phyloP scores from a whole-genome alignment of 495 filamentous ascomycete genomes.

The Margaritispora aquatica region DNA sequence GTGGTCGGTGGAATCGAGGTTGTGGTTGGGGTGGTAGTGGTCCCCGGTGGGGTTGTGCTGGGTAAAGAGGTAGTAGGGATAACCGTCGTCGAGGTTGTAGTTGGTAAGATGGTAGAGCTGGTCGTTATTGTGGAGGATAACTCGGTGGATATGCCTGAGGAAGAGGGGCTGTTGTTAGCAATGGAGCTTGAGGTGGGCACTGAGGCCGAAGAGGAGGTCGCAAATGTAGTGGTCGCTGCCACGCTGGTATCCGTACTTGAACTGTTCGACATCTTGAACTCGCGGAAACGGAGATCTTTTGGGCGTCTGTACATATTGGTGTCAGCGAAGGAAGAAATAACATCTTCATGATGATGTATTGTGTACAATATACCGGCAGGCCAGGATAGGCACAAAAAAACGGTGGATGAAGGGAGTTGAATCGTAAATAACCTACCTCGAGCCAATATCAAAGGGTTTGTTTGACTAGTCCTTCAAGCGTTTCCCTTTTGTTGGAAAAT shows the following conservation, averaged over 20 bases:
- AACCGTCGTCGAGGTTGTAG: slow-evolving; percentile 14
- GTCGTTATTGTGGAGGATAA: not conserved
- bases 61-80: slow-evolving; percentile 16
- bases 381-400: not conserved
- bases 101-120: not conserved
- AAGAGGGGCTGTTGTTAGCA: slow-evolving; percentile 16
- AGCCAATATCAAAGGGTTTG: not conserved
- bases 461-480: too few relatives aligned
- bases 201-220: slow-evolving; percentile 6
- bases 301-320: slow-evolving; percentile 31
- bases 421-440: slow-evolving; percentile 18
- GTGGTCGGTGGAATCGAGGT: slow-evolving; percentile 28
- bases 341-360: not conserved
- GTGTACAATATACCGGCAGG: not conserved
- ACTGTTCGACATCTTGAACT: slow-evolving; percentile 41
- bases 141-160: slow-evolving; percentile 9
- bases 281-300: slow-evolving; percentile 26
- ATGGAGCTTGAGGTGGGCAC: slow-evolving; percentile 13
- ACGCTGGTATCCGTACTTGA: slow-evolving; percentile 29
- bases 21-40: slow-evolving; percentile 15
- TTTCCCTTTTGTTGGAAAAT: not conserved
- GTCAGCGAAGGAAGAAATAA: slow-evolving; percentile 29
- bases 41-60: too few relatives aligned
- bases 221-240: not conserved
- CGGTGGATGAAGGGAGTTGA: not conserved